Percentiles rank a stretch among this genome's conserved stretches.
Conservation (phyloP, 2,329 filamentous ascomycete genomes). For the Hirsutella rhossiliensis region DNA sequence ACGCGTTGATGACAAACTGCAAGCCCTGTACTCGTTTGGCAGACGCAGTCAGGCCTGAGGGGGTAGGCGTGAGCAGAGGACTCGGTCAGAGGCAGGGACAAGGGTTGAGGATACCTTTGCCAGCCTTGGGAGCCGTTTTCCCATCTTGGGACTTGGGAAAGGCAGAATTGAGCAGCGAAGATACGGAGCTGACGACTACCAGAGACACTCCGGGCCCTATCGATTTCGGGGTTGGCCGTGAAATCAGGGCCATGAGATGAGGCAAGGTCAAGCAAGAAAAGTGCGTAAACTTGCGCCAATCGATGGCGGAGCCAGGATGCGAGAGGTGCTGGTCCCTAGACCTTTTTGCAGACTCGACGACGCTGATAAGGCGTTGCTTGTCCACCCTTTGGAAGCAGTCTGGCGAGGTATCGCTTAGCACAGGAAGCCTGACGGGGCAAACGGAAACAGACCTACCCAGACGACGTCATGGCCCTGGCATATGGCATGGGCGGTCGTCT, state of each 20-base stretch:
- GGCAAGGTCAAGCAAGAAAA: constrained; percentile 48
- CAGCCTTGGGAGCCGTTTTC: constrained; percentile 23
- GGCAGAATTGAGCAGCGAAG: constrained; percentile 62
- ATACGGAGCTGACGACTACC: constrained; percentile 67
- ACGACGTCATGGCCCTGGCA: constrained; percentile 50
- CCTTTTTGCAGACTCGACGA: constrained; percentile 10
- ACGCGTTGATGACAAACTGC: constrained; percentile 52
- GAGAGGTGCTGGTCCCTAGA: constrained; percentile 2
- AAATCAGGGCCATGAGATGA: constrained; percentile 63
- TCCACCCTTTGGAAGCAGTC: constrained; percentile 35
- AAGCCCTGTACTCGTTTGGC: constrained; percentile 38
- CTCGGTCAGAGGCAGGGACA: neutral
- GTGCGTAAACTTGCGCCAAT: constrained; percentile 28
- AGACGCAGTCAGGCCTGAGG: constrained; percentile 22
- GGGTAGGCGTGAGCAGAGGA: constrained; percentile 2
- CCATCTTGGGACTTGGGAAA: constrained; percentile 50
- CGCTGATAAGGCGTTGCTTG: constrained; percentile 14
- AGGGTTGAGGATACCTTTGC: constrained; percentile 20
- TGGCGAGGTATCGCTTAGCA: constrained; percentile 7
- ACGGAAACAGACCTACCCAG: constrained; percentile 63
- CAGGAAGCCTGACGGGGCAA: constrained; percentile 3
- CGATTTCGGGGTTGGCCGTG: constrained; percentile 50
- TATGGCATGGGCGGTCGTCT: constrained; percentile 54
- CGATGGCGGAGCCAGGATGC: constrained; percentile 7
- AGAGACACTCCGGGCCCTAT: constrained; percentile 53